Evolutionary conservation across 805 yeast genomes (phyloP).

Genomic region (Teunomyces atbi): DNA sequence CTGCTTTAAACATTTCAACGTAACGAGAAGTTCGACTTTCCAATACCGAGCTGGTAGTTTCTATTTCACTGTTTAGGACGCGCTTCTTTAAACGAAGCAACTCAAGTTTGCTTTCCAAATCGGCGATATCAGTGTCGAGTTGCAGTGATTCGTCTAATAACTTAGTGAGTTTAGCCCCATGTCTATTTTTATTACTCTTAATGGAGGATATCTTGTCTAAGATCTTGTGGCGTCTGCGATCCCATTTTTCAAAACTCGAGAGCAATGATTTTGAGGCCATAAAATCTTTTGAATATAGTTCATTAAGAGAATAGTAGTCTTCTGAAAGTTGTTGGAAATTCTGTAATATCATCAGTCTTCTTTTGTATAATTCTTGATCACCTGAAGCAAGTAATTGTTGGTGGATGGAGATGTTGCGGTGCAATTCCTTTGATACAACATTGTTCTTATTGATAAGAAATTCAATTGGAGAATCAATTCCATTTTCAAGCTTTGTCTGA

Average conservation of each 20-base stretch:
- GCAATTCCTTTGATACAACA: constrained; percentile 20
- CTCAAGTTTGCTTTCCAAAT: constrained; percentile 34
- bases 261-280: constrained; percentile 23
- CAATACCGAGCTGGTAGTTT: constrained; percentile 47
- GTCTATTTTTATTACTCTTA: constrained; percentile 37
- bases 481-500: not conserved
- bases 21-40: constrained; percentile 49
- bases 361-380: constrained; percentile 26
- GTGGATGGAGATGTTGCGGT: constrained; percentile 24
- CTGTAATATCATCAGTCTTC: constrained; percentile 26
- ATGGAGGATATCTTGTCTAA: constrained; percentile 36
- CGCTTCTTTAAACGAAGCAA: constrained; percentile 33
- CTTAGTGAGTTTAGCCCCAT: constrained; percentile 40
- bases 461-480: constrained; percentile 26
- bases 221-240: constrained; percentile 32
- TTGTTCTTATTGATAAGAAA: constrained; percentile 30
- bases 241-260: constrained; percentile 39
- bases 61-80: constrained; percentile 37
- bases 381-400: constrained; percentile 29
- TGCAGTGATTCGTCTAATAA: constrained; percentile 31
- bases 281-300: constrained; percentile 43
- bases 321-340: constrained; percentile 40
- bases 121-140: constrained; percentile 38
- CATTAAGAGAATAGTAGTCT: constrained; percentile 43
- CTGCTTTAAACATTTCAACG: constrained; percentile 37